phyloP scores from a whole-genome alignment of 306 rosid genomes.

The Hippophae tibetana region DNA sequence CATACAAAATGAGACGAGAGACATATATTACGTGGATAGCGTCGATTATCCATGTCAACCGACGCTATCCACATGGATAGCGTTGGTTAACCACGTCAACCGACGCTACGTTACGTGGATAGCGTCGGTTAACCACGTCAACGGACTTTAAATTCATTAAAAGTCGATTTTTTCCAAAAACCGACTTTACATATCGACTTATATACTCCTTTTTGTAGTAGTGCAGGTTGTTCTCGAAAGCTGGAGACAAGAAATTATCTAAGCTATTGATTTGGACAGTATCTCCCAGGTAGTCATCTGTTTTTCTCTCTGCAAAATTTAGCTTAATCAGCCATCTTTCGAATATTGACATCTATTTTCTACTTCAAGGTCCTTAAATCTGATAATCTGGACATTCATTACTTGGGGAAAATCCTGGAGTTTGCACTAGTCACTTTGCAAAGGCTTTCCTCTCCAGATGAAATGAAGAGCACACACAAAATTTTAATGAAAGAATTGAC shows the following conservation, averaged over 20 bases:
- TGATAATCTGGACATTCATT: constrained; percentile 65
- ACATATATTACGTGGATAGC: too few species aligned
- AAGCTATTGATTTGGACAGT: constrained; percentile 66
- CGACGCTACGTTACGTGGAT: too few species aligned
- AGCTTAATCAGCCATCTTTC: neutral
- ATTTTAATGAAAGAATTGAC: constrained; percentile 51
- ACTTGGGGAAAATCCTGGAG: constrained; percentile 76
- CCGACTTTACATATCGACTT: too few species aligned
- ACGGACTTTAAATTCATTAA: too few species aligned
- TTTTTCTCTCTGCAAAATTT: constrained; percentile 6
- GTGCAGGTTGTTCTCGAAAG: constrained; percentile 68
- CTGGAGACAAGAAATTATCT: constrained; percentile 68
- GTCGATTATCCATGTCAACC: too few species aligned
- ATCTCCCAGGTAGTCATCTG: constrained; percentile 58
- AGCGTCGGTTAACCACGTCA: too few species aligned
- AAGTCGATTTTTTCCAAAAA: too few species aligned
- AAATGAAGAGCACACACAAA: constrained; percentile 44
- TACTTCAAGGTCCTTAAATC: constrained; percentile 59
- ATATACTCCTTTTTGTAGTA: too few species aligned
- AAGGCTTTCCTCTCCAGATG: constrained; percentile 73
- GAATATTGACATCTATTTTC: constrained; percentile 8
- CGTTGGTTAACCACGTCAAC: too few species aligned
- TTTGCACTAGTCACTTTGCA: constrained; percentile 69
- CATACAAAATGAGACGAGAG: too few species aligned
- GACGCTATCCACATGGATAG: too few species aligned